Evolutionary conservation across 108 stramenopile genomes (phyloP).

Genomic region (Pinguiococcus pyrenoidosus): DNA sequence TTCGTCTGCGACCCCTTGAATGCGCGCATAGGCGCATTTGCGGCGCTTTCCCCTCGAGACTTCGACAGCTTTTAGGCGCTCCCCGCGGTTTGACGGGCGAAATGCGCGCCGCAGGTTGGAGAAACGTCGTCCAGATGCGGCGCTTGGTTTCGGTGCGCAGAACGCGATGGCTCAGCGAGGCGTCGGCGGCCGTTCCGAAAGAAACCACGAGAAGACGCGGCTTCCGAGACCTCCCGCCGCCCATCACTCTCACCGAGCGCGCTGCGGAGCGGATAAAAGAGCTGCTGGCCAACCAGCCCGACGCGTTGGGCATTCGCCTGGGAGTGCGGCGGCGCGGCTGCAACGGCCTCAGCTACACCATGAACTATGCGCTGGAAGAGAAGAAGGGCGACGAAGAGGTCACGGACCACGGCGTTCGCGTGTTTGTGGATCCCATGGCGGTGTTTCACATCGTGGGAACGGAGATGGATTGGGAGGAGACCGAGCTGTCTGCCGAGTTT

Average conservation of each 20-base stretch:
- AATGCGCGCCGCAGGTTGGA: too few species aligned
- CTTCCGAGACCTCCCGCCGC: slow-evolving; percentile 2
- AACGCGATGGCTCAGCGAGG: too few species aligned
- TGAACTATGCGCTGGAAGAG: slow-evolving; percentile 76
- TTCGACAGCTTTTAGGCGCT: too few species aligned
- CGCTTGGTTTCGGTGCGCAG: too few species aligned
- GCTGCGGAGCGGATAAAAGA: slow-evolving; percentile 24
- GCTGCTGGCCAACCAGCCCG: slow-evolving; percentile 23
- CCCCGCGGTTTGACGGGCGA: too few species aligned
- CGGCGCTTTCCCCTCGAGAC: too few species aligned
- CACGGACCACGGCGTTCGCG: slow-evolving; percentile 50
- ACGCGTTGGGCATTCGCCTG: slow-evolving; percentile 74
- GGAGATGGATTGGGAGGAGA: slow-evolving; percentile 89
- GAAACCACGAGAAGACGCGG: too few species aligned
- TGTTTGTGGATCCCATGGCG: slow-evolving; percentile 96
- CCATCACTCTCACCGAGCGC: slow-evolving; percentile 29
- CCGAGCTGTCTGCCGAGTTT: slow-evolving; percentile 88
- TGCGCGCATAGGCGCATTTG: too few species aligned
- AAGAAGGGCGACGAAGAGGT: slow-evolving; percentile 37
- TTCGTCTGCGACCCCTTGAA: too few species aligned
- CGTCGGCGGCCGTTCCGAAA: too few species aligned
- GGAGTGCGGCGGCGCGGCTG: slow-evolving; percentile 90
- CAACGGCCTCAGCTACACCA: slow-evolving; percentile 93
- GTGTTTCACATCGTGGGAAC: slow-evolving; percentile 94
- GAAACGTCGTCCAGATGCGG: too few species aligned